Conservation (phyloP, 2,329 filamentous ascomycete genomes). For the Neoscytalidium dimidiatum region DNA sequence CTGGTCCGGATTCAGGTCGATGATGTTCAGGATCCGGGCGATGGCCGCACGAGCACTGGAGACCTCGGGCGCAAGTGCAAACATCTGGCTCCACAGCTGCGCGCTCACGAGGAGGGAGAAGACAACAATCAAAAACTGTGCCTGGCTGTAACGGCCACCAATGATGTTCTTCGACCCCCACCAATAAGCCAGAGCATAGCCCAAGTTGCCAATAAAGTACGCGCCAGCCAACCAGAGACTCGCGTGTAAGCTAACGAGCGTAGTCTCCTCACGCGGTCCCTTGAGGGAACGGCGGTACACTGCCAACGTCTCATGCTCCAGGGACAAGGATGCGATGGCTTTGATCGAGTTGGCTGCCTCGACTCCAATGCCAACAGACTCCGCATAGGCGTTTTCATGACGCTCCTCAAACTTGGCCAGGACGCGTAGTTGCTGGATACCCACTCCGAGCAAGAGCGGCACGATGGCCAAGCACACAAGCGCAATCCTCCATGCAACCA, state of each 20-base stretch:
- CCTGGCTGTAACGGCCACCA: slow-evolving; percentile 63
- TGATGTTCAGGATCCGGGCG: slow-evolving; percentile 53
- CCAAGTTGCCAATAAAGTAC: slow-evolving; percentile 63
- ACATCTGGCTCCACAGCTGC: slow-evolving; percentile 73
- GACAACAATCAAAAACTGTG: slow-evolving; percentile 74
- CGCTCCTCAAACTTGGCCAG: slow-evolving; percentile 61
- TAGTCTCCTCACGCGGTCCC: slow-evolving; percentile 51
- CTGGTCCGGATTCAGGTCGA: neutral
- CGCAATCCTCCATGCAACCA: slow-evolving; percentile 75
- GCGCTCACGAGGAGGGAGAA: slow-evolving; percentile 72
- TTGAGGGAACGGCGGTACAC: slow-evolving; percentile 49
- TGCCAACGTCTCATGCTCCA: slow-evolving; percentile 51
- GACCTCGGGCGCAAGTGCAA: slow-evolving; percentile 74
- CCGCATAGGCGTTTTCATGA: slow-evolving; percentile 53
- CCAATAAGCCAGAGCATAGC: slow-evolving; percentile 78
- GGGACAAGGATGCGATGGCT: slow-evolving; percentile 53
- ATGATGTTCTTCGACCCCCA: slow-evolving; percentile 74
- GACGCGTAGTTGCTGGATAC: slow-evolving; percentile 67
- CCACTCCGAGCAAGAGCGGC: slow-evolving; percentile 68
- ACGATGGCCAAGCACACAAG: slow-evolving; percentile 70
- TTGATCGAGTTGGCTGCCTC: slow-evolving; percentile 56
- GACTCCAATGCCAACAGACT: slow-evolving; percentile 53
- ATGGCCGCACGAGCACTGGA: slow-evolving; percentile 65
- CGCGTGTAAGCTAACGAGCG: slow-evolving; percentile 51
- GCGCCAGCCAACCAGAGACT: slow-evolving; percentile 64